These are phyloP conservation scores for Skeletonema marinoi DNA, from an alignment of 108 stramenopile genomes.

Conservation along the genomic window DNA sequence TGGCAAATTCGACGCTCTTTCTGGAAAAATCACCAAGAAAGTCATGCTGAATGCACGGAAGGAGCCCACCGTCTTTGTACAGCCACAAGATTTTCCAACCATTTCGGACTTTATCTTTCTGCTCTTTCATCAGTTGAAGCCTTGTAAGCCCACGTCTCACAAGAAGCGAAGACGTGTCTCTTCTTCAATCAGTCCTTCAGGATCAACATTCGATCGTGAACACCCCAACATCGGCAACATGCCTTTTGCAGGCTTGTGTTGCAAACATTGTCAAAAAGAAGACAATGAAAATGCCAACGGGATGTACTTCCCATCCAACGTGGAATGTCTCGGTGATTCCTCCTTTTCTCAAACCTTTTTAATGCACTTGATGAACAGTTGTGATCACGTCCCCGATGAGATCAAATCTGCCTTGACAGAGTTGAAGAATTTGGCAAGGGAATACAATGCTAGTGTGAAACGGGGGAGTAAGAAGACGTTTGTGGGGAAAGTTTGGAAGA, in stretches of 20 bases:
- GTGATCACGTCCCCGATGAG: not conserved
- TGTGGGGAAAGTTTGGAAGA: slow-evolving; percentile 5
- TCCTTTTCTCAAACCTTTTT: slow-evolving; percentile 13
- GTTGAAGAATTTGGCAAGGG: not conserved
- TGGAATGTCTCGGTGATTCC: not conserved
- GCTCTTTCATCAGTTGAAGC: slow-evolving; percentile 11
- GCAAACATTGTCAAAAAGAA: slow-evolving; percentile 7
- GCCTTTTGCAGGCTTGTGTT: slow-evolving; percentile 3
- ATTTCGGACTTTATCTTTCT: slow-evolving; percentile 3
- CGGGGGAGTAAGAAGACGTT: slow-evolving; percentile 2
- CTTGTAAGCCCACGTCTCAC: not conserved
- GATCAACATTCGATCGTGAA: not conserved
- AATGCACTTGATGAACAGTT: slow-evolving; percentile 6
- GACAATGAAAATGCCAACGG: not conserved
- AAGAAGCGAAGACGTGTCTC: not conserved
- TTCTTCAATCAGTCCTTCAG: not conserved
- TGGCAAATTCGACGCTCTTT: not conserved
- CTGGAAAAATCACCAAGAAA: not conserved
- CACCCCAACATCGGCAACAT: not conserved
- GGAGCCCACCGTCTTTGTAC: not conserved
- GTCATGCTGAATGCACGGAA: slow-evolving; percentile 5
- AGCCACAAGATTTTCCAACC: slow-evolving; percentile 13
- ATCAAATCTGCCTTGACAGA: slow-evolving; percentile 2
- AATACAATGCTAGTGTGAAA: not conserved
- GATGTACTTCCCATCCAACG: slow-evolving; percentile 7